phyloP scores from a whole-genome alignment of 257 asterid genomes.

The Penstemon davidsonii region DNA sequence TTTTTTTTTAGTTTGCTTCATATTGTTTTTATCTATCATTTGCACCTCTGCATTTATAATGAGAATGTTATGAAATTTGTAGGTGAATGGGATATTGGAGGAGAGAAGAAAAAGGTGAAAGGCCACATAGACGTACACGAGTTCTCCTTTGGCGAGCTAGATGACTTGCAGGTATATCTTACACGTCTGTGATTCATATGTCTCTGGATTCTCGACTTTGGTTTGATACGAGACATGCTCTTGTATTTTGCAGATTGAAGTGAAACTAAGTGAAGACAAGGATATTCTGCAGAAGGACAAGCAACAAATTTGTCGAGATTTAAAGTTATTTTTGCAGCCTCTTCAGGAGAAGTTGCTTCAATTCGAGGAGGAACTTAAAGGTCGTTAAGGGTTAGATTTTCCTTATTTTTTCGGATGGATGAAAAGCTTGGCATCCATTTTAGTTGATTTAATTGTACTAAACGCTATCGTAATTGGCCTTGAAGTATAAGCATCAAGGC shows the following conservation, averaged over 20 bases:
- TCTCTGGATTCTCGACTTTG: background rate
- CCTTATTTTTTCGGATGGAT: conserved; percentile 15
- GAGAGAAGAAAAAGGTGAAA: conserved; percentile 65
- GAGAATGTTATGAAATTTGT: background rate
- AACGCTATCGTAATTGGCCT: conserved; percentile 23
- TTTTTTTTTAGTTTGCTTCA: background rate
- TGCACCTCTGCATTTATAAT: background rate
- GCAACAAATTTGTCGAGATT: conserved; percentile 50
- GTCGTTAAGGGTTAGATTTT: conserved; percentile 31
- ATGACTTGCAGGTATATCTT: conserved; percentile 77
- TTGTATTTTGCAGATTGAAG: conserved; percentile 51
- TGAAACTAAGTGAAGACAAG: conserved; percentile 61
- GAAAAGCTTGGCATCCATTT: background rate
- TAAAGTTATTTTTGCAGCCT: conserved; percentile 64
- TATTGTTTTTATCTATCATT: background rate
- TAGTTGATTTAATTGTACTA: conserved; percentile 18
- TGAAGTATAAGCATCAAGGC: conserved; percentile 7
- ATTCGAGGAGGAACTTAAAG: conserved; percentile 86
- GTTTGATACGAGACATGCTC: background rate
- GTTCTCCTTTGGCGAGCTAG: conserved; percentile 91
- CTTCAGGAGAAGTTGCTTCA: conserved; percentile 54
- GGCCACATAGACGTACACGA: conserved; percentile 74
- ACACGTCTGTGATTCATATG: background rate
- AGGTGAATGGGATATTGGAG: conserved; percentile 90
- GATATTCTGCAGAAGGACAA: conserved; percentile 56